Evolutionary conservation across 192 early-diverging fungal species (phyloP).

Genomic region (Linnemannia hyalina): DNA sequence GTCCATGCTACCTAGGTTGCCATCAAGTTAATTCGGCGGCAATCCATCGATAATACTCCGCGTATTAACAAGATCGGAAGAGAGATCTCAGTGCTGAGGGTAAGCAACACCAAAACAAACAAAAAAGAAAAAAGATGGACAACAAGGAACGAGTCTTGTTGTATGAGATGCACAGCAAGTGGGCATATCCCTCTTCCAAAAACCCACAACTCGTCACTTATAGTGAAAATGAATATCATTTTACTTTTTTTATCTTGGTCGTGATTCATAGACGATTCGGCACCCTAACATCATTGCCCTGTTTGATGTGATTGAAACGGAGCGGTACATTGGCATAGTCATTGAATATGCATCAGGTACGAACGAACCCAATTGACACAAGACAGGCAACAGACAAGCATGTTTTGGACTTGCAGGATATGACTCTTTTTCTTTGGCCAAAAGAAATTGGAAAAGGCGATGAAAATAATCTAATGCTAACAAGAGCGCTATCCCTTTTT

Average conservation of each 20-base stretch:
- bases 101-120: constrained; percentile 52
- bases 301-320: constrained; percentile 96
- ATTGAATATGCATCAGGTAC: constrained; percentile 94
- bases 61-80: constrained; percentile 92
- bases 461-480: not conserved
- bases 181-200: not conserved
- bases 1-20: constrained; percentile 72
- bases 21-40: constrained; percentile 96
- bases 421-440: not conserved
- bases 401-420: not conserved
- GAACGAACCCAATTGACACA: not conserved
- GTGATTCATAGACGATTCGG: constrained; percentile 75
- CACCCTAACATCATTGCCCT: constrained; percentile 94
- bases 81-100: constrained; percentile 94
- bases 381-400: not conserved
- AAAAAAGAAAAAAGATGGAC: not conserved
- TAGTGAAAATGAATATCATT: not conserved
- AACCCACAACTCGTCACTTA: not conserved
- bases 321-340: constrained; percentile 96
- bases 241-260: not conserved
- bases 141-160: not conserved
- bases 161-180: not conserved
- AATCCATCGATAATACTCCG: constrained; percentile 85
- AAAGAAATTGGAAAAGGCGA: not conserved
- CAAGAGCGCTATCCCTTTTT: not conserved